Conservation (phyloP, 2,329 filamentous ascomycete genomes). For the Fusarium robinianum region DNA sequence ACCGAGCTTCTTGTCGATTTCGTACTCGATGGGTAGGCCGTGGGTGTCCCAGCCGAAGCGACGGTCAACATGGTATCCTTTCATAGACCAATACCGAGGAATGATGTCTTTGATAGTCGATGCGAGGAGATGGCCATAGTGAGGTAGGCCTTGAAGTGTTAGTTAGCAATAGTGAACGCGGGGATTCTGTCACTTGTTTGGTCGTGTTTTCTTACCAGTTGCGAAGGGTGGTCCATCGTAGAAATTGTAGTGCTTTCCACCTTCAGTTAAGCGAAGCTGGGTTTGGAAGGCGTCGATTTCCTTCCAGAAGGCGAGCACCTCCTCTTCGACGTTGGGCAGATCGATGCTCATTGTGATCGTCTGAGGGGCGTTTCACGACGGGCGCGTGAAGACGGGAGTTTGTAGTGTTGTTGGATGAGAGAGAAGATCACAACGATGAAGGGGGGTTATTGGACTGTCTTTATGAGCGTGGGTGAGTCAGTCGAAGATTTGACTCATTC, state of each 20-base stretch:
- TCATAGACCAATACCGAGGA: conserved; percentile 90
- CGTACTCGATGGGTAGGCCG: conserved; percentile 63
- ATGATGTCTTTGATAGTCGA: conserved; percentile 94
- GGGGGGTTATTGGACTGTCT: too few relatives aligned
- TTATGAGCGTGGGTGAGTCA: too few relatives aligned
- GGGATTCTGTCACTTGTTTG: neutral
- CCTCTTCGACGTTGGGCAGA: conserved; percentile 5
- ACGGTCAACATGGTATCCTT: conserved; percentile 82
- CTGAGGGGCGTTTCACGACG: too few relatives aligned
- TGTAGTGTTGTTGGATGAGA: too few relatives aligned
- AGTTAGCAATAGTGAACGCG: neutral
- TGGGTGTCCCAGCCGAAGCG: conserved; percentile 79
- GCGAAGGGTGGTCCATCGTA: conserved; percentile 76
- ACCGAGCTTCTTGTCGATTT: conserved; percentile 88
- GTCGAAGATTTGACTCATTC: too few relatives aligned
- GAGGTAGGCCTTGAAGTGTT: conserved; percentile 27
- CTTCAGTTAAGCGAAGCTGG: conserved; percentile 62
- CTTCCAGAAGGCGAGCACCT: conserved; percentile 18
- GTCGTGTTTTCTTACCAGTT: conserved; percentile 10
- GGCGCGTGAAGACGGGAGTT: too few relatives aligned
- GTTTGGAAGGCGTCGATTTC: conserved; percentile 35
- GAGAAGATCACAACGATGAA: too few relatives aligned
- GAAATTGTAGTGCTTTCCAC: conserved; percentile 80
- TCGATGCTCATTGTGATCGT: conserved; percentile 3
- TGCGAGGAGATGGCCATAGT: conserved; percentile 68